Evolutionary conservation across 192 early-diverging fungal species (phyloP).

Genomic region (Diversispora eburnea): DNA sequence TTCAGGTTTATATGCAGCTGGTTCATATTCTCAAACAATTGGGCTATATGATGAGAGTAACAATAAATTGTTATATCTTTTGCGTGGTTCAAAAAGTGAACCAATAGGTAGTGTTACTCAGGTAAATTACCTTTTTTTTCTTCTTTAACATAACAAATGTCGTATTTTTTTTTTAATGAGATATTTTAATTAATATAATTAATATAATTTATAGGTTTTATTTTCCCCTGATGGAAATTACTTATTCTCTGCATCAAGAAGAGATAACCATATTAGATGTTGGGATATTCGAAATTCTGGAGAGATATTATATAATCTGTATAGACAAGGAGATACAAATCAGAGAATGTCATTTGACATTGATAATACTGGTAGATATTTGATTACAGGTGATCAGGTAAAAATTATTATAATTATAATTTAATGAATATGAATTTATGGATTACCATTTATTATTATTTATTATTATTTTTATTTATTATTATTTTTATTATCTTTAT

Average conservation of each 20-base stretch:
- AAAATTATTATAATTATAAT: slow-evolving; percentile 2
- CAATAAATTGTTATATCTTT: slow-evolving; percentile 50
- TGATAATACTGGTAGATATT: slow-evolving; percentile 53
- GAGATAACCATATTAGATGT: slow-evolving; percentile 54
- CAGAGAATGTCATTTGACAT: slow-evolving; percentile 73
- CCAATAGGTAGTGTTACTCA: slow-evolving; percentile 53
- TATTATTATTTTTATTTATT: too few relatives aligned
- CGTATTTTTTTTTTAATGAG: not conserved
- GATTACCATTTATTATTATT: too few relatives aligned
- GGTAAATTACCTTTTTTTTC: slow-evolving; percentile 11
- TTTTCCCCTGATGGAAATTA: slow-evolving; percentile 65
- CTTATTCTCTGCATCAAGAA: slow-evolving; percentile 68
- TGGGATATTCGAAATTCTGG: slow-evolving; percentile 82
- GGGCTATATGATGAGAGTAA: slow-evolving; percentile 60
- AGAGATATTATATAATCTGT: slow-evolving; percentile 49
- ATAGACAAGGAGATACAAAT: slow-evolving; percentile 57
- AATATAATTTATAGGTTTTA: slow-evolving; percentile 42
- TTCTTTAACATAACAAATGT: not conserved
- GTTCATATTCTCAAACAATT: slow-evolving; percentile 66
- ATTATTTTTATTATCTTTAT: not conserved
- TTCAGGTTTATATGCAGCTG: slow-evolving; percentile 65
- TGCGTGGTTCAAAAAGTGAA: slow-evolving; percentile 37
- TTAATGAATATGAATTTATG: too few relatives aligned
- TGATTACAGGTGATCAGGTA: slow-evolving; percentile 62
- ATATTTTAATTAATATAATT: not conserved